These are phyloP conservation scores for Cercospora sp. DNA, from an alignment of 2,329 filamentous ascomycete species.

Conservation along the genomic window DNA sequence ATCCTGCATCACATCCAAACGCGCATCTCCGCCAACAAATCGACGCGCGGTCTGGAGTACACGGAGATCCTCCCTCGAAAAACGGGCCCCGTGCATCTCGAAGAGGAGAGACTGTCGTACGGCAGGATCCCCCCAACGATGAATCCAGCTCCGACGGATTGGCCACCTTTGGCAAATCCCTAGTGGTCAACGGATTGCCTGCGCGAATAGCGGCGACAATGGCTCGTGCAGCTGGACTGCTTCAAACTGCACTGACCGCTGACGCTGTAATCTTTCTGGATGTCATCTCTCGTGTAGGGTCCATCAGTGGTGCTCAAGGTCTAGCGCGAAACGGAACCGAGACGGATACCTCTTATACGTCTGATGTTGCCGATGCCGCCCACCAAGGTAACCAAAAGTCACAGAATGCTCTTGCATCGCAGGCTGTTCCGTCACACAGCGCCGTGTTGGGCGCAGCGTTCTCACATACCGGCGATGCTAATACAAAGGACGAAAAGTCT, in stretches of 20 bases:
- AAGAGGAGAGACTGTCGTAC: not conserved
- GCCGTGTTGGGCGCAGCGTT: not conserved
- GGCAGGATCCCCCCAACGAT: not conserved
- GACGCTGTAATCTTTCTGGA: not conserved
- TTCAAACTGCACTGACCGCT: not conserved
- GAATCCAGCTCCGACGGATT: not conserved
- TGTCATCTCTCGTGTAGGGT: not conserved
- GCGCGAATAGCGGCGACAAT: not conserved
- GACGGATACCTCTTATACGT: not conserved
- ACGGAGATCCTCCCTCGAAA: not conserved
- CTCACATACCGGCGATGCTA: not conserved
- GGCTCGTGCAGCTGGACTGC: not conserved
- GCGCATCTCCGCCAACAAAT: not conserved
- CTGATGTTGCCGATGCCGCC: not conserved
- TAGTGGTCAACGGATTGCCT: not conserved
- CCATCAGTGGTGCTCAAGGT: not conserved
- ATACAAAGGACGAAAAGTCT: not conserved
- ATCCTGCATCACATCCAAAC: not conserved
- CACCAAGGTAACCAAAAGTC: not conserved
- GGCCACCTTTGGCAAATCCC: not conserved
- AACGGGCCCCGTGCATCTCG: not conserved
- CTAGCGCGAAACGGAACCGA: not conserved
- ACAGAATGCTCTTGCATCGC: not conserved
- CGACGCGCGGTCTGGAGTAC: not conserved
- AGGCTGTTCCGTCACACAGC: not conserved